phyloP scores from a whole-genome alignment of 306 rosid species.

The Inga oerstediana region DNA sequence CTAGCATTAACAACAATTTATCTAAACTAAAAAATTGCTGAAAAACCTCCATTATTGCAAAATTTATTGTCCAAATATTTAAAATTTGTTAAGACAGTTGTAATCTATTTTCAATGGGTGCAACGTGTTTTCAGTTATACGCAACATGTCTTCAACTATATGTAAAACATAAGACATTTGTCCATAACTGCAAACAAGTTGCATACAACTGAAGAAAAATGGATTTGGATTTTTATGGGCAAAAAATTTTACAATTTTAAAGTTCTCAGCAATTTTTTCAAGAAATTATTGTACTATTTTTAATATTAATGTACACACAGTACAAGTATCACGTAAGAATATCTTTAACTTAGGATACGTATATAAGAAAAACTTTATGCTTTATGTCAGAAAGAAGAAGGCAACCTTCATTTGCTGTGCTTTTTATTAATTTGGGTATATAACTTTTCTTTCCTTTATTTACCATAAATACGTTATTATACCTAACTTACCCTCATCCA shows the following conservation, averaged over 20 bases:
- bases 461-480: not conserved
- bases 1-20: not conserved
- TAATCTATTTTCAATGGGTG: too few species aligned
- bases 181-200: too few species aligned
- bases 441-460: not conserved
- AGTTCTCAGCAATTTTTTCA: too few species aligned
- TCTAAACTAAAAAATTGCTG: not conserved
- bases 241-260: too few species aligned
- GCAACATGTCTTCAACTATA: too few species aligned
- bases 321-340: not conserved
- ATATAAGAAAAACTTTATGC: not conserved
- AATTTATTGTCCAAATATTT: too few species aligned
- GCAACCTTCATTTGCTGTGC: slow-evolving; percentile 7
- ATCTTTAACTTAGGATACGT: not conserved
- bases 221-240: too few species aligned
- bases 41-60: too few species aligned
- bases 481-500: not conserved
- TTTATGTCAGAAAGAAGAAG: not conserved
- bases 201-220: too few species aligned
- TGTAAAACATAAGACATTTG: too few species aligned
- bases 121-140: too few species aligned
- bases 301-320: not conserved
- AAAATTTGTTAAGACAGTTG: too few species aligned
- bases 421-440: not conserved
- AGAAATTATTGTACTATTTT: not conserved